Percentiles rank a stretch among this genome's conserved stretches.
phyloP scores from a whole-genome alignment of 495 filamentous ascomycete genomes.

The Articulospora tetracladia region DNA sequence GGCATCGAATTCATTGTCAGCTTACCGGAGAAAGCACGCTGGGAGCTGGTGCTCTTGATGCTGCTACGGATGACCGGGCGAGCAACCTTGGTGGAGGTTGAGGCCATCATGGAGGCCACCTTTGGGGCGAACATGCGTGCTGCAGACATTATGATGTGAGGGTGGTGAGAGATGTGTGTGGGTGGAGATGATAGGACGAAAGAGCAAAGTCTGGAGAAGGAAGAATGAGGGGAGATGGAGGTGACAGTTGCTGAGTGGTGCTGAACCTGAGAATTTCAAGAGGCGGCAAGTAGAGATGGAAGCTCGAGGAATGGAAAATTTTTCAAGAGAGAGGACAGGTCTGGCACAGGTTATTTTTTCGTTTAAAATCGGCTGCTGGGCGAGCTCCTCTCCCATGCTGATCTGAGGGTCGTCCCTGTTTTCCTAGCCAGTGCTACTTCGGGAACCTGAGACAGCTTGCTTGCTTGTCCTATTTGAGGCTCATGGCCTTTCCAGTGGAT shows the following conservation, averaged over 20 bases:
- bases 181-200: slow-evolving; percentile 32
- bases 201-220: slow-evolving; percentile 28
- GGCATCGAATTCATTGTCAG: slow-evolving; percentile 10
- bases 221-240: slow-evolving; percentile 29
- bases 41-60: slow-evolving; percentile 48
- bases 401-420: slow-evolving; percentile 13
- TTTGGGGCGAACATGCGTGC: slow-evolving; percentile 68
- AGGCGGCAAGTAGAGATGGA: slow-evolving; percentile 17
- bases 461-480: slow-evolving; percentile 15
- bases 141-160: slow-evolving; percentile 65
- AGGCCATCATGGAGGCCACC: slow-evolving; percentile 66
- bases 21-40: slow-evolving; percentile 64
- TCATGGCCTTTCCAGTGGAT: slow-evolving; percentile 12
- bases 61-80: slow-evolving; percentile 62
- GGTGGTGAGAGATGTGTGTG: slow-evolving; percentile 31
- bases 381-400: slow-evolving; percentile 7
- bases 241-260: slow-evolving; percentile 11
- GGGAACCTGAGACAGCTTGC: slow-evolving; percentile 5
- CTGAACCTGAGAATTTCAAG: slow-evolving; percentile 8
- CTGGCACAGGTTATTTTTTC: slow-evolving; percentile 4
- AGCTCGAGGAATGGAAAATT: slow-evolving; percentile 28
- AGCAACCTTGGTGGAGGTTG: slow-evolving; percentile 58
- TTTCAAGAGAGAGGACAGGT: slow-evolving; percentile 26
- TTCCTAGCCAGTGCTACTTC: background rate
- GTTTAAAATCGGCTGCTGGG: slow-evolving; percentile 4